Evolutionary conservation across 2,329 filamentous ascomycete species (phyloP).

Genomic region (Ophiocordyceps camponoti-floridani): DNA sequence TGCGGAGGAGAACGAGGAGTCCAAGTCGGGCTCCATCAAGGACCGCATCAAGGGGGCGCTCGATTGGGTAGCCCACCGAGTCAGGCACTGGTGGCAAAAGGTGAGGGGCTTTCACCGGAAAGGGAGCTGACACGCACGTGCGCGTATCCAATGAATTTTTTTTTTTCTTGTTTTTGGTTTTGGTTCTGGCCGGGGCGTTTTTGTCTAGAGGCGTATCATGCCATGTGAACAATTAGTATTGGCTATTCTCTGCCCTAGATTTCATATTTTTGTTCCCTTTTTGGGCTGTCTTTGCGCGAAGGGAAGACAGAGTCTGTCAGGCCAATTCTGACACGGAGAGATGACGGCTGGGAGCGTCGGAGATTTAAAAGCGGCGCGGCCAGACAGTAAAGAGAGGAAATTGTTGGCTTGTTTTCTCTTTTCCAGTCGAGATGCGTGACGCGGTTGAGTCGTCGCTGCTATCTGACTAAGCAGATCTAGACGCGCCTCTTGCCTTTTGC

Average conservation of each 20-base stretch:
- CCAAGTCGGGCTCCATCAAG: constrained; percentile 8
- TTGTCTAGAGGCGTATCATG: background rate
- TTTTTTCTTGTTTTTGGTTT: background rate
- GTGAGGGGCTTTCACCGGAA: constrained; percentile 11
- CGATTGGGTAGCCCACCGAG: constrained; percentile 32
- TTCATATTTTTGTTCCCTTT: no score
- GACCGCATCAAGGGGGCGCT: constrained; percentile 22
- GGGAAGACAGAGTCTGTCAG: no score
- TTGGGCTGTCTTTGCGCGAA: no score
- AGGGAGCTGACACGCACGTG: background rate
- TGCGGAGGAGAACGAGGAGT: constrained; percentile 4
- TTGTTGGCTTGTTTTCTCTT: no score
- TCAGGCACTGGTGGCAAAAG: constrained; percentile 27
- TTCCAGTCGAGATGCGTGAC: no score
- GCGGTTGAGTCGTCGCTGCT: no score
- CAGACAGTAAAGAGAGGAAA: no score
- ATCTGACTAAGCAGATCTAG: no score
- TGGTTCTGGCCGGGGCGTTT: background rate
- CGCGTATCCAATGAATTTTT: background rate
- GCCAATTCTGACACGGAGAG: no score
- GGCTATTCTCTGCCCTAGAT: background rate
- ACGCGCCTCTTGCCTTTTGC: no score
- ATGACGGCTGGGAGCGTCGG: no score
- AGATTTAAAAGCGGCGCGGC: no score
- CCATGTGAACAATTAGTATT: background rate